Base-by-base conservation (phyloP, 1,139 yeast species). In the Debaryomycetaceae sp. region DNA sequence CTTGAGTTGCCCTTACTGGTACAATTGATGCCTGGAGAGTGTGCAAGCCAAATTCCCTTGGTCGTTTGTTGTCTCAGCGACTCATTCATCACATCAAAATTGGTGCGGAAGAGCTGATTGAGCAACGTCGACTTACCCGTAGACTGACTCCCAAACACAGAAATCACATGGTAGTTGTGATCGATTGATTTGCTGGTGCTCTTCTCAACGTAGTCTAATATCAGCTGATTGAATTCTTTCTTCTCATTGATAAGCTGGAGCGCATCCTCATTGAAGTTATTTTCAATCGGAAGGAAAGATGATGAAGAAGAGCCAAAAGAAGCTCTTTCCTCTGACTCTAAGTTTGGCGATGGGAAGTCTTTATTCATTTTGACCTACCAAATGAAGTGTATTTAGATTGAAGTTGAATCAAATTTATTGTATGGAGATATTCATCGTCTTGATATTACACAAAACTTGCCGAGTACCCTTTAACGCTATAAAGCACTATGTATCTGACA, bases 141-240 rank as follows among this genome's bases (percentile, higher is more conserved):
- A 4, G 96, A 87, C 62, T 93, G 99, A 1, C 97, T 88, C 7
- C 99, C 99, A 72, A 93, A 93, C 41, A 93, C 99, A 0, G 98
- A 86, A 3, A 93, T 88, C 24, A 93, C 83, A 63, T 93, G 97
- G 68, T 91, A 91, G 56, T 85, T 76, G 49, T 87, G 70, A 0
- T 93, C 96, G 24, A 76, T 75, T 7, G 58, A 52, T 7, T 60
- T 51, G 5, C 57, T 66, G 13, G 59, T 59, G 40, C 68, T 65
- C 52, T 64, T 70, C 72, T 48, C 60, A 54, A 74, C 65, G 50
- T 74, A 74, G 6, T 60, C 62, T 50, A 72, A 60, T 44, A 74
- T 60, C 1, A 53, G 49, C 4, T 46, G 34, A 52, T 80, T 83
- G 75, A 88, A 88, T 37, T 68, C 62, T 62, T 91, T 90, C 49